Base-by-base conservation (phyloP, 2,329 filamentous ascomycete species). In the Trichophyton schoenleinii region DNA sequence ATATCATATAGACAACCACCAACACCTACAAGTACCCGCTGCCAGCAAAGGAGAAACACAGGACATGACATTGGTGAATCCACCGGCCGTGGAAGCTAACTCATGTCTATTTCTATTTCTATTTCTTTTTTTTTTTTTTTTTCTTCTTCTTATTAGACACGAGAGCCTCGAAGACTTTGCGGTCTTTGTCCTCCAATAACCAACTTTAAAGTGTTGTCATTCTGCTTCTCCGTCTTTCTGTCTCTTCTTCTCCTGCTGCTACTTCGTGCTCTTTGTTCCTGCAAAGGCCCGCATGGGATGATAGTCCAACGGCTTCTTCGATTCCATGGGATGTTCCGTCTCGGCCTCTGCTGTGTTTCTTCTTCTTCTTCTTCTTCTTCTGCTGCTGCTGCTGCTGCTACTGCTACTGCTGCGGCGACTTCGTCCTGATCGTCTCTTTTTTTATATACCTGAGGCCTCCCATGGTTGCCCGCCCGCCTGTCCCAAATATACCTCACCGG, bases 151-250 rank as follows among this genome's bases (percentile, higher is more conserved):
- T 3, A 57, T 36, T 18, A 57, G 53, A 38, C 55, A 31, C 49
- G n/a, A 31, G 49, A 41, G n/a, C 31, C 55, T 44, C 22, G 55
- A 58, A 58, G 36, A 58, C 55, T 58, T 22, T 58, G 55, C 55
- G 41, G 41, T 44, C 55, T 58, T 58, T 58, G 55, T 58, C 38
- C 42, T 58, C 55, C 15, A 58, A 18, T 38, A 38, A 58, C 55
- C 41, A 44, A 58, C 55, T 58, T 58, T 58, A 44, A 41, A 58
- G 20, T 18, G 34, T 42, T 58, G 36, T 13, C 34, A n/a, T 58
- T 20, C 55, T 38, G 8, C 34, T 38, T 38, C 34, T 38, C 11
- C 34, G 34, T 38, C 34, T 38, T 13, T 13, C 11, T 38, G 9
- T 38, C 34, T 13, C 34, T 13, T 13, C 34, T 38, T 38, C 34